Conservation (phyloP, 129 eudicot genomes). For the Artemisia annua region DNA sequence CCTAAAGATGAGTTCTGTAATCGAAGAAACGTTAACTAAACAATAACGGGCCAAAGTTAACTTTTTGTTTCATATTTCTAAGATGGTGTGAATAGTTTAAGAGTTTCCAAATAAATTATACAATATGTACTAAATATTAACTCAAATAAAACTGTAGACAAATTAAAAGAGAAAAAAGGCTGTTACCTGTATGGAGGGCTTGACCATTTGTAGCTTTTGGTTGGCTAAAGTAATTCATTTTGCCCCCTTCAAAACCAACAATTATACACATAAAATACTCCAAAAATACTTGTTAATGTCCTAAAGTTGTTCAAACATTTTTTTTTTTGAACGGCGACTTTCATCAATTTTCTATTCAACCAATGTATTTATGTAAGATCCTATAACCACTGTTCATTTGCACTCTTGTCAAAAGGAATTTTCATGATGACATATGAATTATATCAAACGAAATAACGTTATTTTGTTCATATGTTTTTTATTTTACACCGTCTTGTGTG, state of each 20-base stretch:
- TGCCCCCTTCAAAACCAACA: slow-evolving; percentile 33
- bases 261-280: slow-evolving; percentile 8
- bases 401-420: slow-evolving; percentile 18
- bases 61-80: too few relatives aligned
- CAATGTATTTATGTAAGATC: neutral
- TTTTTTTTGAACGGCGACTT: too few relatives aligned
- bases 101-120: too few relatives aligned
- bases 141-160: neutral
- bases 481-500: too few relatives aligned
- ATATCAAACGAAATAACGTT: neutral
- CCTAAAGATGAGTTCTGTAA: too few relatives aligned
- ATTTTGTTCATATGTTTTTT: too few relatives aligned
- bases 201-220: slow-evolving; percentile 24
- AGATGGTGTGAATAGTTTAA: too few relatives aligned
- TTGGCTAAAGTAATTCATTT: slow-evolving; percentile 30
- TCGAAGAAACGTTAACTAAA: too few relatives aligned
- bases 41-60: too few relatives aligned
- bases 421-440: slow-evolving; percentile 6
- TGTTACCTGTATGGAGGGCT: slow-evolving; percentile 19
- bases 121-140: neutral
- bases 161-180: slow-evolving; percentile 13
- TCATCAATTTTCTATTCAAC: slow-evolving; percentile 2
- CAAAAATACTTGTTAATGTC: neutral
- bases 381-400: slow-evolving; percentile 8
- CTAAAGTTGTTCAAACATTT: slow-evolving; percentile 32